These are phyloP conservation scores for Calocybe cyanea DNA, from an alignment of 768 basidiomycete genomes.

Conservation along the genomic window DNA sequence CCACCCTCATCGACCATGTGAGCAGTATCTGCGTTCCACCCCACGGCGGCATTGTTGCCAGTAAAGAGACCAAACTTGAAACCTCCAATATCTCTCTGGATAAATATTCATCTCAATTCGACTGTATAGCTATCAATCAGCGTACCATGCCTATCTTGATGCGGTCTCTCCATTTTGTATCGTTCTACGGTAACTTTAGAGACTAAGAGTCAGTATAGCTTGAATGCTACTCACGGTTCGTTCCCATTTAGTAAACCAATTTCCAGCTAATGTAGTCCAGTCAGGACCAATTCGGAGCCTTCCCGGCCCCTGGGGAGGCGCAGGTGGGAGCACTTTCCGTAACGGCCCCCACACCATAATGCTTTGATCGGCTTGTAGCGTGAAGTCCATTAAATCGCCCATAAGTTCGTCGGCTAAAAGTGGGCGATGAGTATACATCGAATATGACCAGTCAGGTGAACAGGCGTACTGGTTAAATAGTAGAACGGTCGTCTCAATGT, in stretches of 20 bases:
- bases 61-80: slow-evolving; percentile 35
- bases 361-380: slow-evolving; percentile 31
- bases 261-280: slow-evolving; percentile 34
- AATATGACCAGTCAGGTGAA: not conserved
- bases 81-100: slow-evolving; percentile 30
- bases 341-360: slow-evolving; percentile 38
- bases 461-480: slow-evolving; percentile 29
- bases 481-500: slow-evolving; percentile 34
- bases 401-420: slow-evolving; percentile 32
- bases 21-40: slow-evolving; percentile 35
- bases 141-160: slow-evolving; percentile 34
- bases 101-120: not conserved
- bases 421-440: not conserved
- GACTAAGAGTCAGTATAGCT: not conserved
- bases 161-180: slow-evolving; percentile 29
- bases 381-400: slow-evolving; percentile 36
- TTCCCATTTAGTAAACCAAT: slow-evolving; percentile 39
- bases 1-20: slow-evolving; percentile 35
- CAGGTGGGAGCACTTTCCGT: slow-evolving; percentile 32
- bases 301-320: slow-evolving; percentile 31
- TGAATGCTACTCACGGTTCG: slow-evolving; percentile 24
- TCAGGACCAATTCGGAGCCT: slow-evolving; percentile 34
- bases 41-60: slow-evolving; percentile 31
- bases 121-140: not conserved
- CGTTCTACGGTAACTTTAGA: slow-evolving; percentile 22